Conservation (phyloP, 1,284 basidiomycete species). For the Afroboletus lepidellus region DNA sequence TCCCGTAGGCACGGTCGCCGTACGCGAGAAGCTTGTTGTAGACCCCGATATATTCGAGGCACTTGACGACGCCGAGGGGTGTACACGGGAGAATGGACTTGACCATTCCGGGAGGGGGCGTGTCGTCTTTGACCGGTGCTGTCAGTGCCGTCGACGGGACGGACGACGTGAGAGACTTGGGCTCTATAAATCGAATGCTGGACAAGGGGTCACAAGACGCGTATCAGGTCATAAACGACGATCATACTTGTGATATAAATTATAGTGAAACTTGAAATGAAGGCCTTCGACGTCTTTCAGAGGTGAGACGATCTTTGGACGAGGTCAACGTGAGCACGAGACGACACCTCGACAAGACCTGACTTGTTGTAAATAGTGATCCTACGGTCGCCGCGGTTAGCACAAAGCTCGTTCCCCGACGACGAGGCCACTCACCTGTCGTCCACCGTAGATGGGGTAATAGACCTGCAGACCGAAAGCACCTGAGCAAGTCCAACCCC, state of each 20-base stretch:
- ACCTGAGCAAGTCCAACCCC: not conserved
- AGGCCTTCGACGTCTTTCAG: conserved; percentile 97
- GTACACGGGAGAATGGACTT: conserved; percentile 98
- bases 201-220: not conserved
- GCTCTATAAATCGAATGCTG: conserved; percentile 78
- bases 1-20: conserved; percentile 93
- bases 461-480: conserved; percentile 62
- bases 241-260: conserved; percentile 91
- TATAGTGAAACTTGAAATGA: conserved; percentile 95
- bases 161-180: conserved; percentile 56
- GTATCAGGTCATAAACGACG: not conserved
- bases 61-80: conserved; percentile 94
- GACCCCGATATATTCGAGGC: conserved; percentile 85
- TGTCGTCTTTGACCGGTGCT: conserved; percentile 48
- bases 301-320: conserved; percentile 75
- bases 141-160: conserved; percentile 38
- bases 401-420: conserved; percentile 3
- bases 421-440: conserved; percentile 58
- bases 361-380: conserved; percentile 94
- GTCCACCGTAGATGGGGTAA: conserved; percentile 87
- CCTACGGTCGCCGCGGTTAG: conserved; percentile 45
- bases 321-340: not conserved
- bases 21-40: conserved; percentile 92
- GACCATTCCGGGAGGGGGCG: conserved; percentile 77
- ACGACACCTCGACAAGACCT: not conserved